These are phyloP conservation scores for Talaromyces ruber DNA, from an alignment of 495 filamentous ascomycete genomes.

Conservation along the genomic window DNA sequence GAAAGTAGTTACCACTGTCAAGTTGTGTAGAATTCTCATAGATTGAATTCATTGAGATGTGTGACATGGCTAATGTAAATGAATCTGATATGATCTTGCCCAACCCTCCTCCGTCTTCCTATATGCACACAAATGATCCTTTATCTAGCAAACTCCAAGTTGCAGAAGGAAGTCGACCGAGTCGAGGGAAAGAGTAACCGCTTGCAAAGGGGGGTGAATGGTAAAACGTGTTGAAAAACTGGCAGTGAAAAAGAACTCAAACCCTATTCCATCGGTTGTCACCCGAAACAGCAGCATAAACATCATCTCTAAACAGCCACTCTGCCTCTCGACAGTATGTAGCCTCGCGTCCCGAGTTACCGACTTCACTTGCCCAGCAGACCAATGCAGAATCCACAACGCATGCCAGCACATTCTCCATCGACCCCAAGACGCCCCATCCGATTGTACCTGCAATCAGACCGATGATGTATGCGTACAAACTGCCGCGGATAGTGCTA, in stretches of 20 bases:
- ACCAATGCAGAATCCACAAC: slow-evolving; percentile 88
- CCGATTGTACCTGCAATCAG: slow-evolving; percentile 87
- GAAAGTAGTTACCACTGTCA: neutral
- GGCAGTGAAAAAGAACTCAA: neutral
- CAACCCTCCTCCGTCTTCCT: neutral
- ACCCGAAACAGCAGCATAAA: neutral
- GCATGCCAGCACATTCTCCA: slow-evolving; percentile 85
- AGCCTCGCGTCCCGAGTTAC: slow-evolving; percentile 57
- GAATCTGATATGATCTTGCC: neutral
- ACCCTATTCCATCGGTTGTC: neutral
- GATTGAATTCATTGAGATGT: neutral
- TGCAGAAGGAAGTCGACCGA: neutral
- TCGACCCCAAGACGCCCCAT: slow-evolving; percentile 90
- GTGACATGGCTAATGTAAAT: neutral
- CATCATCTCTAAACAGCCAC: slow-evolving; percentile 61
- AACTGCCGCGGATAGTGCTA: slow-evolving; percentile 61
- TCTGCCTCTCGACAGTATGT: slow-evolving; percentile 82
- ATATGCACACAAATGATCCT: neutral
- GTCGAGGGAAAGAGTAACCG: neutral
- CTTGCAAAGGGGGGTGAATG: neutral
- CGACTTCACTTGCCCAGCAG: slow-evolving; percentile 86
- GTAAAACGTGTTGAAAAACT: neutral
- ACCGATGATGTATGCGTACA: slow-evolving; percentile 93
- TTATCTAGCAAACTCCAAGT: neutral
- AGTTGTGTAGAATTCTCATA: neutral